phyloP scores from a whole-genome alignment of 768 basidiomycete species.

The Amanita rimosa region DNA sequence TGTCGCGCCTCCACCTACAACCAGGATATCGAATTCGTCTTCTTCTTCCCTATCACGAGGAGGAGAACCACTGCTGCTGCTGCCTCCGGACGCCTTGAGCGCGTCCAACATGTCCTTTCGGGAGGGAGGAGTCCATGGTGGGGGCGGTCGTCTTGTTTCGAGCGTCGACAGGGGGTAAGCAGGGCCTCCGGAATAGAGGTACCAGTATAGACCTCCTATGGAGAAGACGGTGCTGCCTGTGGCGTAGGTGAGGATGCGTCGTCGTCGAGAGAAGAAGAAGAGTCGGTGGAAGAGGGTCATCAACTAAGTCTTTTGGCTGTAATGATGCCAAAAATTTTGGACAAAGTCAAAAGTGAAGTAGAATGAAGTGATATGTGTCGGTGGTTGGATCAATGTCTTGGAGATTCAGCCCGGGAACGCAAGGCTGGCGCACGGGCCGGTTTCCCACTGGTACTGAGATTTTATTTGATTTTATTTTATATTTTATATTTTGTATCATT shows the following conservation, averaged over 20 bases:
- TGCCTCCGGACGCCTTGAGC: slow-evolving; percentile 38
- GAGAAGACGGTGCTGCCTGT: slow-evolving; percentile 41
- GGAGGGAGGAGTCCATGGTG: slow-evolving; percentile 69
- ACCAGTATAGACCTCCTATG: slow-evolving; percentile 54
- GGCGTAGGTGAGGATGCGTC: slow-evolving; percentile 40
- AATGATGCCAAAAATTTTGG: too few species aligned
- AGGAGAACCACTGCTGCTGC: too few species aligned
- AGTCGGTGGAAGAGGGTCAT: slow-evolving; percentile 25
- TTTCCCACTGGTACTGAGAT: too few species aligned
- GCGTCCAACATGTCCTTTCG: slow-evolving; percentile 52
- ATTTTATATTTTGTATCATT: too few species aligned
- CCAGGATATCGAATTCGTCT: slow-evolving; percentile 59
- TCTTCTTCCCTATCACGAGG: too few species aligned
- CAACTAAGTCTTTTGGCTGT: too few species aligned
- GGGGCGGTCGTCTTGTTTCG: slow-evolving; percentile 60
- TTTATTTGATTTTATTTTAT: too few species aligned
- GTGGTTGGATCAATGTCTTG: too few species aligned
- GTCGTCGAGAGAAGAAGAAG: slow-evolving; percentile 50
- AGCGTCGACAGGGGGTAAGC: slow-evolving; percentile 53
- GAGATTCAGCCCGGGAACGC: too few species aligned
- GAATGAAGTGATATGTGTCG: too few species aligned
- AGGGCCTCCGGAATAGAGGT: slow-evolving; percentile 67
- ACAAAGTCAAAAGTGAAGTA: too few species aligned
- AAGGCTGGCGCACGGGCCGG: too few species aligned
- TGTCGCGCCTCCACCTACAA: slow-evolving; percentile 93